phyloP scores from a whole-genome alignment of 805 yeast genomes.

The Myxozyma nipponensis region DNA sequence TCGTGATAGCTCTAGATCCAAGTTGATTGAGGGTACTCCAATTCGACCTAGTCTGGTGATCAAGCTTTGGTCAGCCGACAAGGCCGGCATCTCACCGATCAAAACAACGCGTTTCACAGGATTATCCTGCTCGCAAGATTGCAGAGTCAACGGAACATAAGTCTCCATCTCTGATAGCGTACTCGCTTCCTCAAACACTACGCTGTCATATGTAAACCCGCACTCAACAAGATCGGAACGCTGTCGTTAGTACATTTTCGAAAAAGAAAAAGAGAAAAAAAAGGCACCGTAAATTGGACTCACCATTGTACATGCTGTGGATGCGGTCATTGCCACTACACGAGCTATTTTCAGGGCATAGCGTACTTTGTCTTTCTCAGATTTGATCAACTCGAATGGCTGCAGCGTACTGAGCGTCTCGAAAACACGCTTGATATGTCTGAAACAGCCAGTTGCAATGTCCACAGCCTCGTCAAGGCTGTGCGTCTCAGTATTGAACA shows the following conservation, averaged over 20 bases:
- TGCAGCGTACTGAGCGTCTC: constrained; percentile 29
- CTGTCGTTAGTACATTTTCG: no score
- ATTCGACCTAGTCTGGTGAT: constrained; percentile 32
- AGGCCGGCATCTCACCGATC: constrained; percentile 40
- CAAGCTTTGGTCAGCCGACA: constrained; percentile 29
- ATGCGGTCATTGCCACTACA: constrained; percentile 35
- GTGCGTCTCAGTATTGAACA: constrained; percentile 17
- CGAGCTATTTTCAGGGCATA: constrained; percentile 34
- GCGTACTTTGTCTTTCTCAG: constrained; percentile 25
- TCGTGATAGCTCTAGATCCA: constrained; percentile 31
- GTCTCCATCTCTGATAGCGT: constrained; percentile 37
- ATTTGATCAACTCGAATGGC: constrained; percentile 33
- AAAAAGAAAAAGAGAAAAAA: no score
- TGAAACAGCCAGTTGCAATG: constrained; percentile 24
- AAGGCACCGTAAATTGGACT: no score
- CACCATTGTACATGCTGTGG: no score
- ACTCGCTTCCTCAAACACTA: constrained; percentile 39
- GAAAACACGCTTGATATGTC: constrained; percentile 32
- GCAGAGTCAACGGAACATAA: constrained; percentile 33
- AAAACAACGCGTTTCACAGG: constrained; percentile 35
- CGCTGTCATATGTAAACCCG: constrained; percentile 32
- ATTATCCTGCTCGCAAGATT: constrained; percentile 1
- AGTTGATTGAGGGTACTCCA: constrained; percentile 26
- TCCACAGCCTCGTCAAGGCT: constrained; percentile 18
- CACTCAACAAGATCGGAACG: constrained; percentile 20